Percentiles rank a stretch among this genome's conserved stretches.
Conservation (phyloP, 23 red algal species). For the Cyanidioschyzon merolae region DNA sequence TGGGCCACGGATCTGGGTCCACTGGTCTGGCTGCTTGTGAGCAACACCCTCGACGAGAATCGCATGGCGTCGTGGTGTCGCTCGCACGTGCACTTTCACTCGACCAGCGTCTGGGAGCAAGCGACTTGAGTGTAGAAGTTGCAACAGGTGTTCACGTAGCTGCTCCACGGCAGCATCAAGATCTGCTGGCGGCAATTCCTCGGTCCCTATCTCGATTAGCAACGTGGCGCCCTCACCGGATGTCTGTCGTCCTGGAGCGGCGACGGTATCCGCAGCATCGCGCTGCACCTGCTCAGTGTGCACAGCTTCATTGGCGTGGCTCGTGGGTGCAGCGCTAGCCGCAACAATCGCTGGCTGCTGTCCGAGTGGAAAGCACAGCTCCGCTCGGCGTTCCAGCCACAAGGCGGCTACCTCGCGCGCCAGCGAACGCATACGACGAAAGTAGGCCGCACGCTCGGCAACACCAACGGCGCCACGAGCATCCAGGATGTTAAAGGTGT, state of each 20-base stretch:
- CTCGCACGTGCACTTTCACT: conserved; percentile 31
- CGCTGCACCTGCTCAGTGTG: background rate
- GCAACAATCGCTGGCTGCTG: background rate
- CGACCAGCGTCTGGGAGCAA: background rate
- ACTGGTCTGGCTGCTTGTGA: conserved; percentile 36
- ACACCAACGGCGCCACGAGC: conserved; percentile 92
- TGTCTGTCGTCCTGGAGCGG: background rate
- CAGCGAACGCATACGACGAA: conserved; percentile 72
- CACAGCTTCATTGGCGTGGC: background rate
- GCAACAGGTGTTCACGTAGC: conserved; percentile 32
- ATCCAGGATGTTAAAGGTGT: conserved; percentile 92
- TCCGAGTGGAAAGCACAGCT: conserved; percentile 64
- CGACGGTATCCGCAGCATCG: background rate
- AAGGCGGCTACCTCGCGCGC: conserved; percentile 70
- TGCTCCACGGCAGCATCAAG: conserved; percentile 44
- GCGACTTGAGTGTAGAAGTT: conserved; percentile 17
- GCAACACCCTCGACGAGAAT: conserved; percentile 38
- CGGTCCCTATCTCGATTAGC: conserved; percentile 76
- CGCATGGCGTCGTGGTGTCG: conserved; percentile 58
- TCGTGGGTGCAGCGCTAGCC: background rate
- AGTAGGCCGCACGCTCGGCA: conserved; percentile 78
- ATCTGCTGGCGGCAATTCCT: conserved; percentile 75
- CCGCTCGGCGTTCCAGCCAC: conserved; percentile 71
- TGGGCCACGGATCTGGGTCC: conserved; percentile 49
- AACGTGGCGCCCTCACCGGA: conserved; percentile 16